Evolutionary conservation across 306 rosid species (phyloP), one percentile per base, ranked within the genome.

Genomic region (Prunus kanzakura): DNA sequence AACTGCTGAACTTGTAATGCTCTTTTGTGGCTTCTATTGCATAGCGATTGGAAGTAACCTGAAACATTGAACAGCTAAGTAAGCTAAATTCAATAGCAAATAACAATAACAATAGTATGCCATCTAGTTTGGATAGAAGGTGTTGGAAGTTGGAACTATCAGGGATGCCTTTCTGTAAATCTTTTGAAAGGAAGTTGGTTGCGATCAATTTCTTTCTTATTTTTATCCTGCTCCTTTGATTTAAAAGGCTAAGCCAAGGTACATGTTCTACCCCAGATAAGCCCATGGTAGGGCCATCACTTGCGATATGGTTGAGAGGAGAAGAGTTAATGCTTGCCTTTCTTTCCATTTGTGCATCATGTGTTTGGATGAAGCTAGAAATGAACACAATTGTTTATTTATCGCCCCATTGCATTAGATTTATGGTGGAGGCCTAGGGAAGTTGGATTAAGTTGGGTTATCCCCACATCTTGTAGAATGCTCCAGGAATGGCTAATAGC

Each of bases 1-100:
- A 86, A 78, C 77, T 82, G 85, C 83, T 89, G 87, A 95, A 95
- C 83, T 86, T 91, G 97, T 87, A 95, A 76, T 92, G 98, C 87
- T 92, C 86, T 88, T 87, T 95, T 50, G 71, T 84, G 79, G 97
- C 99, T 82, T 92, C 97, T 70, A 95, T 92, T 16, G 85, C 88
- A 85, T 92, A 95, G 72, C 82, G 91, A 82, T 86, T 89, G 72
- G 99, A 89, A 20, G 97, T 95, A 76, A 95, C 96, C 99, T 95
- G 75, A 81, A 67, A 88, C 79, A 74, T 80, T 69, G 69, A 84
- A 67, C 67, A 77, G 32, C n/a, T 14, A 41, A 62, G 73, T 71
- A 71, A 55, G 41, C 71, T 38, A 82, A 80, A 45, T 10, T 66
- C 51, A 75, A 27, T n/a, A 69, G 5, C 38, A 32, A 38, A 16